Evolutionary conservation across 2,329 filamentous ascomycete genomes (phyloP).

Genomic region (Orbilia javanica): DNA sequence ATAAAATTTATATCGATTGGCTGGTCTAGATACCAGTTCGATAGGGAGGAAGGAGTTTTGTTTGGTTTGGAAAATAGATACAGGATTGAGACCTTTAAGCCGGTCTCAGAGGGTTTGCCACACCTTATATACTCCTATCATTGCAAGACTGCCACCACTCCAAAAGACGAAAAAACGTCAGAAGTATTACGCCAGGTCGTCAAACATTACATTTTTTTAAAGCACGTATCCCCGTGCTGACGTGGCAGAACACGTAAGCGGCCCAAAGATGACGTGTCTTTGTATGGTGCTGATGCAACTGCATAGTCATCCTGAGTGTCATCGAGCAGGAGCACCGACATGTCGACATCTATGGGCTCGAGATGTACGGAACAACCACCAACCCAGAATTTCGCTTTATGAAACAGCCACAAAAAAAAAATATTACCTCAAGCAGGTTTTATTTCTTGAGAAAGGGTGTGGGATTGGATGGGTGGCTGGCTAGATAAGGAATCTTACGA

Average conservation of each 20-base stretch:
- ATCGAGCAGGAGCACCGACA: too few species aligned
- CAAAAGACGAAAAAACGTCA: too few species aligned
- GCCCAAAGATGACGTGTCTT: neutral
- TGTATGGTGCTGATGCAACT: too few species aligned
- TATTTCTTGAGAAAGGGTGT: neutral
- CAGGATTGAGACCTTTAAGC: neutral
- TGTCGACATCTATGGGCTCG: too few species aligned
- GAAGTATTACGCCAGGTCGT: too few species aligned
- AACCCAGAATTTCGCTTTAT: neutral
- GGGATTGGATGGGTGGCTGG: too few species aligned
- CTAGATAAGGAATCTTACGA: too few species aligned
- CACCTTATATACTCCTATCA: neutral
- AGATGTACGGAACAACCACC: neutral
- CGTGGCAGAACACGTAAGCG: neutral
- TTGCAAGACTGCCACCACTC: too few species aligned
- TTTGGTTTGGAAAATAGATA: neutral
- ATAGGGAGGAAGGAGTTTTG: neutral
- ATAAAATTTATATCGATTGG: too few species aligned
- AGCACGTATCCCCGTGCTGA: neutral
- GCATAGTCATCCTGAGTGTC: too few species aligned
- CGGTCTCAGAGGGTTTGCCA: neutral
- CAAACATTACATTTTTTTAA: neutral
- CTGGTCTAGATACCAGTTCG: too few species aligned
- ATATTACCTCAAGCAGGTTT: too few species aligned
- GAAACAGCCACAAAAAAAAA: neutral